phyloP scores from a whole-genome alignment of 1,139 yeast genomes.

The Yueomyces sp. region DNA sequence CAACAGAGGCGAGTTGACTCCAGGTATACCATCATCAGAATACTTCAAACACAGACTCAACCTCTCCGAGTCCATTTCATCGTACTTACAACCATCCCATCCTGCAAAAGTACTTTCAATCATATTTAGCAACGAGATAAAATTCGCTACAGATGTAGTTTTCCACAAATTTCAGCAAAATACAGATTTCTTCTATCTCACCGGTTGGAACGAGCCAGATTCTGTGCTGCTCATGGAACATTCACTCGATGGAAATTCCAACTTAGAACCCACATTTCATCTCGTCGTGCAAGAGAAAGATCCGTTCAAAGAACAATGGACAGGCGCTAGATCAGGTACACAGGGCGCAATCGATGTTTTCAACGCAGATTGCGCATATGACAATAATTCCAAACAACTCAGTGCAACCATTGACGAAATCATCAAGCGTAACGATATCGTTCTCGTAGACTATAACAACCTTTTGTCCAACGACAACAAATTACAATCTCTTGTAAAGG shows the following conservation, averaged over 20 bases:
- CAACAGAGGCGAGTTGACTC: slow-evolving; percentile 68
- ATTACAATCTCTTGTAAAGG: slow-evolving; percentile 6
- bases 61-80: slow-evolving; percentile 46
- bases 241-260: slow-evolving; percentile 34
- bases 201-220: slow-evolving; percentile 92
- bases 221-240: slow-evolving; percentile 59
- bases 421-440: slow-evolving; percentile 32
- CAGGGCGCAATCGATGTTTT: slow-evolving; percentile 72
- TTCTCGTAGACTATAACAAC: slow-evolving; percentile 34
- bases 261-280: slow-evolving; percentile 49
- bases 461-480: not conserved
- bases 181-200: slow-evolving; percentile 71
- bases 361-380: slow-evolving; percentile 70
- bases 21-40: slow-evolving; percentile 76
- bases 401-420: slow-evolving; percentile 34
- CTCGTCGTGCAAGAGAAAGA: slow-evolving; percentile 85
- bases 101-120: slow-evolving; percentile 44
- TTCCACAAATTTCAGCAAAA: slow-evolving; percentile 88
- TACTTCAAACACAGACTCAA: slow-evolving; percentile 58
- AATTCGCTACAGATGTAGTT: slow-evolving; percentile 80
- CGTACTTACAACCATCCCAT: slow-evolving; percentile 18
- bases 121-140: slow-evolving; percentile 56
- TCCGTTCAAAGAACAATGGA: slow-evolving; percentile 76
- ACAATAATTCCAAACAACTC: slow-evolving; percentile 26
- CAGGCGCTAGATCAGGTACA: slow-evolving; percentile 81